Conservation (phyloP, 2,329 filamentous ascomycete genomes). For the Stachybotrys echinatus region DNA sequence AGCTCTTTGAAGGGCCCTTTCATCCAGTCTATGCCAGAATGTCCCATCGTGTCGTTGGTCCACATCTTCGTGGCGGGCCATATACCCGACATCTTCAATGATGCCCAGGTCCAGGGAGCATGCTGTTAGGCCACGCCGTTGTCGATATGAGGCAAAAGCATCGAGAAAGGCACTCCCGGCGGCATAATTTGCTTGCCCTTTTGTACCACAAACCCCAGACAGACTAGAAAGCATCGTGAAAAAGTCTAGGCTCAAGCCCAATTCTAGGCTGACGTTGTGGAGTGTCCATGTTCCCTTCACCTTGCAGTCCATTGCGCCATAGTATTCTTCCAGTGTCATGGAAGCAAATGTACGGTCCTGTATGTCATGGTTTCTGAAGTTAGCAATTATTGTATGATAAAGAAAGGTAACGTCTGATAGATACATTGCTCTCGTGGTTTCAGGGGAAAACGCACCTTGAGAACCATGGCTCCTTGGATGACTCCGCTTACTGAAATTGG, state of each 20-base stretch:
- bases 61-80: neutral
- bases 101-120: slow-evolving; percentile 20
- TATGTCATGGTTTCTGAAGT: no score
- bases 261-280: slow-evolving; percentile 19
- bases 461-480: slow-evolving; percentile 3
- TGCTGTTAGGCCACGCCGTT: slow-evolving; percentile 16
- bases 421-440: no score
- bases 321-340: slow-evolving; percentile 8
- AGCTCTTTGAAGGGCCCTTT: slow-evolving; percentile 8
- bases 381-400: no score
- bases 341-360: slow-evolving; percentile 7
- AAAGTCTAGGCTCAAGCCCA: slow-evolving; percentile 22
- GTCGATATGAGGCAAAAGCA: slow-evolving; percentile 18
- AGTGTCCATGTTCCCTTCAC: slow-evolving; percentile 29
- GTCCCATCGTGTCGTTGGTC: no score
- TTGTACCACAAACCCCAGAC: slow-evolving; percentile 20
- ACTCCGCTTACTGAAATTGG: neutral
- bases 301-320: slow-evolving; percentile 6
- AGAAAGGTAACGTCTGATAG: no score
- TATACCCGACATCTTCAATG: slow-evolving; percentile 13
- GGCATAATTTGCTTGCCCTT: slow-evolving; percentile 28
- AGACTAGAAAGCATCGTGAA: slow-evolving; percentile 28
- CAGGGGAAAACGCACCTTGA: slow-evolving; percentile 5
- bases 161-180: slow-evolving; percentile 28
- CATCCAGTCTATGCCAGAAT: slow-evolving; percentile 7